Evolutionary conservation across 805 yeast genomes (phyloP).

Genomic region (Zygosaccharomyces gambellarensis): DNA sequence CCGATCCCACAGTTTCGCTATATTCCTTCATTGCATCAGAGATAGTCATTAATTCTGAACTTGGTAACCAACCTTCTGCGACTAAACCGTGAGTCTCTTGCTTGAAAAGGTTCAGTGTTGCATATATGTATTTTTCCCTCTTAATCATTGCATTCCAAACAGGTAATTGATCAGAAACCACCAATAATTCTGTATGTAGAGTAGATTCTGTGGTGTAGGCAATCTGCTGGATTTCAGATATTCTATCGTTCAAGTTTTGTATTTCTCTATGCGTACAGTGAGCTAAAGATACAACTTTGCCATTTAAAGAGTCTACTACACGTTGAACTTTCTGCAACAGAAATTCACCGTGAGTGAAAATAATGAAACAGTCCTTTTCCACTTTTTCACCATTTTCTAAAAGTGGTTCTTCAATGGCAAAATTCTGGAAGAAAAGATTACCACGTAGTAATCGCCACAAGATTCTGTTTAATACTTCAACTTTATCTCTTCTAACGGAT

Average conservation of each 20-base stretch:
- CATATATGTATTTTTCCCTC: constrained; percentile 79
- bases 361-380: constrained; percentile 76
- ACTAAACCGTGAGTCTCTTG: constrained; percentile 81
- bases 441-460: constrained; percentile 93
- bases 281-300: constrained; percentile 46
- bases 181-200: constrained; percentile 68
- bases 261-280: constrained; percentile 41
- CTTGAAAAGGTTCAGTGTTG: constrained; percentile 69
- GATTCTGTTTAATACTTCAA: constrained; percentile 70
- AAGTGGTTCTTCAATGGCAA: constrained; percentile 65
- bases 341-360: constrained; percentile 85
- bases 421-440: constrained; percentile 71
- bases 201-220: constrained; percentile 62
- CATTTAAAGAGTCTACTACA: constrained; percentile 88
- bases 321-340: constrained; percentile 67
- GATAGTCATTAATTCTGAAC: constrained; percentile 63
- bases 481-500: constrained; percentile 67
- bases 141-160: constrained; percentile 66
- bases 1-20: constrained; percentile 32
- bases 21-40: constrained; percentile 57
- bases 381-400: constrained; percentile 53
- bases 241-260: constrained; percentile 41
- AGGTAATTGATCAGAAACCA: constrained; percentile 68
- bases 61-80: constrained; percentile 97
- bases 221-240: constrained; percentile 56